Evolutionary conservation across 2,329 filamentous ascomycete species (phyloP).

Genomic region (Didymella exigua): DNA sequence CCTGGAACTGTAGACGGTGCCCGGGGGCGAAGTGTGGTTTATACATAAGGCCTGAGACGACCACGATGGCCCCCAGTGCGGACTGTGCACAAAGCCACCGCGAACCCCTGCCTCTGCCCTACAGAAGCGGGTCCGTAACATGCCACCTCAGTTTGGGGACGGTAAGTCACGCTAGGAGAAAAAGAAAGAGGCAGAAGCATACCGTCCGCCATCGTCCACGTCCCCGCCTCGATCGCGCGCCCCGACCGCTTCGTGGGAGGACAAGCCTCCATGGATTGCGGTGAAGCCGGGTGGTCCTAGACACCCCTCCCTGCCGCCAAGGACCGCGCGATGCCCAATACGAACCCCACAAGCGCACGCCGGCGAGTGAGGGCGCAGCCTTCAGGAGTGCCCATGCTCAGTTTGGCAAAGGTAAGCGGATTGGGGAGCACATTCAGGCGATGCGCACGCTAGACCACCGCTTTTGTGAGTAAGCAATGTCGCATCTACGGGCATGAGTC

Average conservation of each 20-base stretch:
- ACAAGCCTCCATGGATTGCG: conserved; percentile 39
- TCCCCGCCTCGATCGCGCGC: conserved; percentile 49
- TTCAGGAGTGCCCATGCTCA: conserved; percentile 27
- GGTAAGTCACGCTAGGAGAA: conserved; percentile 47
- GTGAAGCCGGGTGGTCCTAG: conserved; percentile 34
- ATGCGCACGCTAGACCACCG: conserved; percentile 38
- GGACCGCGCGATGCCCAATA: conserved; percentile 30
- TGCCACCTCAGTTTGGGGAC: conserved; percentile 42
- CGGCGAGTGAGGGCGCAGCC: conserved; percentile 30
- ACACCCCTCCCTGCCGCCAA: conserved; percentile 31
- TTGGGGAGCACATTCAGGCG: conserved; percentile 27
- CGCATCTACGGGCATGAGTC: conserved; percentile 21
- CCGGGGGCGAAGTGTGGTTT: conserved; percentile 46
- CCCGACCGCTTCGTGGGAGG: conserved; percentile 42
- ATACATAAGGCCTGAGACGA: conserved; percentile 42
- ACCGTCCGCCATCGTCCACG: conserved; percentile 37
- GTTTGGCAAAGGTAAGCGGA: conserved; percentile 41
- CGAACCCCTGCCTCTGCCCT: conserved; percentile 45
- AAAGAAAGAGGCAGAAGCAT: conserved; percentile 40
- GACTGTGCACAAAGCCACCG: conserved; percentile 41
- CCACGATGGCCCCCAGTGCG: conserved; percentile 38
- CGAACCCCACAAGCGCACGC: conserved; percentile 22
- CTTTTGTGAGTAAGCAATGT: conserved; percentile 35
- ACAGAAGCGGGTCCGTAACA: conserved; percentile 39
- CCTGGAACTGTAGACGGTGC: conserved; percentile 36